Evolutionary conservation across 2,329 filamentous ascomycete genomes (phyloP), one percentile per base, ranked within the genome.

Genomic region (Colletotrichum sp.): DNA sequence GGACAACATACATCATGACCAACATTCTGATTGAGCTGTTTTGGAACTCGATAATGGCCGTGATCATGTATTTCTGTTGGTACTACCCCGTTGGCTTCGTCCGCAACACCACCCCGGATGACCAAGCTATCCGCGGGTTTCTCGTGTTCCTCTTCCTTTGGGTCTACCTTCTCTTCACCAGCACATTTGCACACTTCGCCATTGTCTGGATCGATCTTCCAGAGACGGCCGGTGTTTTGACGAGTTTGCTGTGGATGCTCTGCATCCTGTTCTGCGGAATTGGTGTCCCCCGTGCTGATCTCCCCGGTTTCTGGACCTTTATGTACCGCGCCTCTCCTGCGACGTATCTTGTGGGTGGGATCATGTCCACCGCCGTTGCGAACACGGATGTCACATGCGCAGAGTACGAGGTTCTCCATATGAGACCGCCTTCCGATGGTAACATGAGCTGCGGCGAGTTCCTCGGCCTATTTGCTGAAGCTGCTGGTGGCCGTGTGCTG

Each of bases 1-100:
- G 70, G 70, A 43, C 24, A 13, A 47, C 54, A 11, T 73, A 91
- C 6, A 90, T 94, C 80, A 83, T 93, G 13, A 87, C 89, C 68
- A 92, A 93, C 78, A 90, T 95, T 66, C 80, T 92, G 9, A 91
- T 93, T 67, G 93, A 95, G 80, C 82, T 95, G 0, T 92, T 93
- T 0, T 95, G 92, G 89, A 92, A 94, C 77, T 88, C 90, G 0
- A 81, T 94, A 24, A 89, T 91, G 83, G 88, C 89, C 4, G 84
- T 92, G 18, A 79, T 93, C 57, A 89, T 93, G 77, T 95, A 87
- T 83, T 84, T 92, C 74, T 90, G 87, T 78, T 93, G 91, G 87
- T 94, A 94, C 83, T 94, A 93, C 79, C 92, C 92, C 1, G 90
- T 94, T 70, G 91, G 91, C 1, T 85, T 93, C 29, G 89, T 91